Evolutionary conservation across 345 rosid genomes (phyloP), one percentile per base, ranked within the genome.

Genomic region (Lagerstroemia speciosa): DNA sequence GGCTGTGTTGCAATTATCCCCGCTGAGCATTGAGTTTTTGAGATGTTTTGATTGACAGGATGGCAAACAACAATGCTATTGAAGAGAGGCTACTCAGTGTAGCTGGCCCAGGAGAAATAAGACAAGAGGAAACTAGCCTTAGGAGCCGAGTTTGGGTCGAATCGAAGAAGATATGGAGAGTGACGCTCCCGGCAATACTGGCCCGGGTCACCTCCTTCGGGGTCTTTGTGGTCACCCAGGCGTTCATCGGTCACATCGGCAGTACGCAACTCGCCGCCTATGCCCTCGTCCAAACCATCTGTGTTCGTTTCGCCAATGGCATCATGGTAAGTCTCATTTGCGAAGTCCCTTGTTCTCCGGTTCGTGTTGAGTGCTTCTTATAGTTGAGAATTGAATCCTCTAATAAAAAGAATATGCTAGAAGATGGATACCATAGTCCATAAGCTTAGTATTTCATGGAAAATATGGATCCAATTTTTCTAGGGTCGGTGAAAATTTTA

Each of bases 111-210:
- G 65, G 27, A 57, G 68, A 73, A 31, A 66, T 68, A 52, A 77
- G 76, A 22, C 26, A 1, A 46, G 52, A 50, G 57, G 53, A 12
- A 0, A 65, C 41, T 6, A 73, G 70, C 24, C 5, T 72, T 29
- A 78, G 71, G 6, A 61, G 24, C 16, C 80, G 80, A 75, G 69
- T 85, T 58, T 83, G 84, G 87, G 69, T 60, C 8, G 93, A 85
- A 69, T 72, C 79, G 10, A 80, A 71, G 11, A 72, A 63, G 63
- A 60, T 76, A 45, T 76, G 70, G 76, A 65, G 68, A 34, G 62
- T 76, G 20, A 65, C 76, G 50, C 64, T 72, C 33, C 79, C 76
- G 2, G 66, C 79, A 1, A 72, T 76, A 27, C n/a, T 76, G 66
- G 34, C 76, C 32, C 37, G 70, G 45, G 62, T 69, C n/a, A 24